Base-by-base conservation (phyloP, 2,329 filamentous ascomycete genomes). In the Xylaria sp. region DNA sequence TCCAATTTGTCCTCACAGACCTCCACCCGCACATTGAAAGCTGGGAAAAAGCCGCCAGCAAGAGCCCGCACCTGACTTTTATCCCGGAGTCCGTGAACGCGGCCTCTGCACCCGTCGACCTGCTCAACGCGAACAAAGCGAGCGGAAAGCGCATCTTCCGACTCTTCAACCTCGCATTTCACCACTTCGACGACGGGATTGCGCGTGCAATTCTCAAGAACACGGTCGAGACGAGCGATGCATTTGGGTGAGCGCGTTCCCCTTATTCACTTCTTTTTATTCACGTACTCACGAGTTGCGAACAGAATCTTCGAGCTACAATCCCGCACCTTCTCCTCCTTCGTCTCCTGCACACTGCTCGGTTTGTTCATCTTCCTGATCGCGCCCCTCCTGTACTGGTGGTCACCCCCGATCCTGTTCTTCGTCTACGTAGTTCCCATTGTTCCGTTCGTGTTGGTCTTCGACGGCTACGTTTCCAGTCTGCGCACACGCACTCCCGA, bases 161-260 rank as follows among this genome's bases (percentile, higher is more conserved):
- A 3, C 74, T 91, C 54, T 92, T 89, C 72, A 89, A 87, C 70
- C 77, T 91, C 1, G 83, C 87, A 1, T 92, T 92, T 68, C 89
- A 92, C 72, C 89, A 92, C 74, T 92, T 92, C 66, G 81, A 85
- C 62, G 86, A 91, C 67, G 74, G 75, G 3, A 73, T 85, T 16
- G 89, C 86, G 0, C 74, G 71, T 30, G 77, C 78, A 7, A 87
- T 91, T 35, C 71, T 92, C 37, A 77, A 77, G 55, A 85, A 88
- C 69, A 87, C 86, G 0, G 72, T 90, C 44, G 78, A 83, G 66
- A 89, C 83, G 0, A 81, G 83, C 55, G 81, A 88, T 62, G 88
- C 83, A 0, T 87, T 91, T 66, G 86, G 81, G 76, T 78, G 64
- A 66, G 72, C 59, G 9, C 50, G 11, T 37, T 35, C 10, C 19